These are phyloP conservation scores for Schizochytrium sp. DNA, from an alignment of 108 stramenopile species.

Conservation along the genomic window DNA sequence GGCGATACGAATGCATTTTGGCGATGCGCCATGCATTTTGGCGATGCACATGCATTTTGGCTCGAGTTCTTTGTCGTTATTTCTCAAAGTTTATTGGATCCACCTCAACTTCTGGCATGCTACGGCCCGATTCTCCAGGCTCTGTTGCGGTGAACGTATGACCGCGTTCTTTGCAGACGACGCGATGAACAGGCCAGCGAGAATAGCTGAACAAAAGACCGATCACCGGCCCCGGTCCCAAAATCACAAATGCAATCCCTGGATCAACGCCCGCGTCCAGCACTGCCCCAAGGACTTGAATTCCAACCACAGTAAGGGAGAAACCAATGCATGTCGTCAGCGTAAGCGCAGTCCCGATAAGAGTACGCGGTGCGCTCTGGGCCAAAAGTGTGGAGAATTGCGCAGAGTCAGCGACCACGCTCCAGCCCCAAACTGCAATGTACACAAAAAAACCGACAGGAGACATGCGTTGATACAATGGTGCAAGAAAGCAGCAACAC, in stretches of 20 bases:
- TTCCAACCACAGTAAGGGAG: conserved; percentile 31
- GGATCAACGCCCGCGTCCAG: not conserved
- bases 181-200: not conserved
- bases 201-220: not conserved
- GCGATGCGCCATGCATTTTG: too few species aligned
- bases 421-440: conserved; percentile 34
- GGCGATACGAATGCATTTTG: too few species aligned
- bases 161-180: too few species aligned
- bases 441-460: not conserved
- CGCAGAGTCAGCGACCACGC: conserved; percentile 40
- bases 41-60: too few species aligned
- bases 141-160: too few species aligned
- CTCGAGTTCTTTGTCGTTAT: too few species aligned
- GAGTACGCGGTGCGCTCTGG: conserved; percentile 3
- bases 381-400: conserved; percentile 37
- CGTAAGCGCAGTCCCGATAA: conserved; percentile 40
- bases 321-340: conserved; percentile 36
- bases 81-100: too few species aligned
- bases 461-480: not conserved
- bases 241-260: not conserved
- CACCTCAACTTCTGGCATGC: too few species aligned
- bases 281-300: conserved; percentile 31
- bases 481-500: not conserved
- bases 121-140: too few species aligned
- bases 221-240: not conserved